phyloP scores from a whole-genome alignment of 169 alveolate species.

The Toxoplasma gondii region DNA sequence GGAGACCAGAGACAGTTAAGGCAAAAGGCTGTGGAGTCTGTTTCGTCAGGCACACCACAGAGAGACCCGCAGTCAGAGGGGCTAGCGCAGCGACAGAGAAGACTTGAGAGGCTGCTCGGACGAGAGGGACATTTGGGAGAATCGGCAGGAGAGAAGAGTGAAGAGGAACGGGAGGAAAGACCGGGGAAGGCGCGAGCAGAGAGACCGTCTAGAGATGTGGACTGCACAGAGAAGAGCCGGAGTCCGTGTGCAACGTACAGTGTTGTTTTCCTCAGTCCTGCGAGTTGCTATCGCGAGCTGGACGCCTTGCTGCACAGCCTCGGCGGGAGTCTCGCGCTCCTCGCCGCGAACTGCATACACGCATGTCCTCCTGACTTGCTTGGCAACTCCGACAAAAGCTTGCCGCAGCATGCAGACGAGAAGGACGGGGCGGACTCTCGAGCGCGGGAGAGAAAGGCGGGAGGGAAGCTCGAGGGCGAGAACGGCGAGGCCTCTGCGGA shows the following conservation, averaged over 20 bases:
- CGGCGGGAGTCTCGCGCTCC: conserved; percentile 12
- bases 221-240: too few relatives aligned
- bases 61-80: too few relatives aligned
- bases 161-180: too few relatives aligned
- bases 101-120: too few relatives aligned
- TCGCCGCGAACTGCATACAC: background rate
- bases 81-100: too few relatives aligned
- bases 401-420: background rate
- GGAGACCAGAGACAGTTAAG: background rate
- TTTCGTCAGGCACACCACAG: too few relatives aligned
- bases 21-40: background rate
- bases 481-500: too few relatives aligned
- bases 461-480: too few relatives aligned
- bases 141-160: background rate
- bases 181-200: too few relatives aligned
- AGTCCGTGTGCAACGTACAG: background rate
- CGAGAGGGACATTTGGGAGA: too few relatives aligned
- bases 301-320: background rate
- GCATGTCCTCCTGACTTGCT: background rate
- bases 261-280: background rate
- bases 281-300: conserved; percentile 7
- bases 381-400: background rate
- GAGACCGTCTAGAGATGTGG: too few relatives aligned
- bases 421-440: background rate
- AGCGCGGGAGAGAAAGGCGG: too few relatives aligned